phyloP scores from a whole-genome alignment of 2,329 filamentous ascomycete genomes.

The Scedosporium apiospermum region DNA sequence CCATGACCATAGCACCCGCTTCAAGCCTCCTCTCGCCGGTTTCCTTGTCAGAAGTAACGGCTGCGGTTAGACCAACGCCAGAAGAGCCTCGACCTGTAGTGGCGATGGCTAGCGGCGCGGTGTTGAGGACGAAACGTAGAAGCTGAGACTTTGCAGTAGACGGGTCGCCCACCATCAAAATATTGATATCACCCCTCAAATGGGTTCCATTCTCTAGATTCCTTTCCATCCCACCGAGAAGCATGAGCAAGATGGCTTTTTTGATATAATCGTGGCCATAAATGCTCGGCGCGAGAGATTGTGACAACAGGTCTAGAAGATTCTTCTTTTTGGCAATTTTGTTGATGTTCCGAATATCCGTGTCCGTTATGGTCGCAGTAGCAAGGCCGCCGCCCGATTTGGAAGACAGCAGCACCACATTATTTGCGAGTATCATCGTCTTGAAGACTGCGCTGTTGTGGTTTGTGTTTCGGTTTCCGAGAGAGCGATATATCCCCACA shows the following conservation, averaged over 20 bases:
- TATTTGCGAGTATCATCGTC: conserved; percentile 88
- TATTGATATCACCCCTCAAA: conserved; percentile 96
- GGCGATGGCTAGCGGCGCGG: conserved; percentile 88
- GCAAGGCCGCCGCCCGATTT: conserved; percentile 94
- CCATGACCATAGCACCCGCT: conserved; percentile 97
- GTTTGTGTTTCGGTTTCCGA: conserved; percentile 88
- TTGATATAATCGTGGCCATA: conserved; percentile 97
- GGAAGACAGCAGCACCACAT: conserved; percentile 86
- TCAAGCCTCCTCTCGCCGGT: conserved; percentile 91
- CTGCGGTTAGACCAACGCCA: conserved; percentile 92
- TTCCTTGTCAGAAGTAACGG: conserved; percentile 94
- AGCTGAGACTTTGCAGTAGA: conserved; percentile 99
- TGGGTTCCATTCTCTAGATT: conserved; percentile 97
- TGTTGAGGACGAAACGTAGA: conserved; percentile 92
- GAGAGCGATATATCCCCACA: conserved; percentile 88
- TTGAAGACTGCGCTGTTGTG: conserved; percentile 91
- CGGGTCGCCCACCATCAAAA: conserved; percentile 97
- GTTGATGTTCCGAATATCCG: conserved; percentile 97
- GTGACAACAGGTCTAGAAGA: conserved; percentile 83
- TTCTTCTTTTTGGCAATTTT: conserved; percentile 92
- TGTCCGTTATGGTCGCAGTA: conserved; percentile 86
- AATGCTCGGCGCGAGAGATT: conserved; percentile 92
- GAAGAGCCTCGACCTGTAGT: conserved; percentile 96
- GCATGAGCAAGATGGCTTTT: conserved; percentile 90
- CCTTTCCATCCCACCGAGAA: conserved; percentile 94